A percentile compares a stretch with the other conserved stretches of the same genome.
Conservation (phyloP, 2,329 filamentous ascomycete genomes). For the Fusarium verrucosum region DNA sequence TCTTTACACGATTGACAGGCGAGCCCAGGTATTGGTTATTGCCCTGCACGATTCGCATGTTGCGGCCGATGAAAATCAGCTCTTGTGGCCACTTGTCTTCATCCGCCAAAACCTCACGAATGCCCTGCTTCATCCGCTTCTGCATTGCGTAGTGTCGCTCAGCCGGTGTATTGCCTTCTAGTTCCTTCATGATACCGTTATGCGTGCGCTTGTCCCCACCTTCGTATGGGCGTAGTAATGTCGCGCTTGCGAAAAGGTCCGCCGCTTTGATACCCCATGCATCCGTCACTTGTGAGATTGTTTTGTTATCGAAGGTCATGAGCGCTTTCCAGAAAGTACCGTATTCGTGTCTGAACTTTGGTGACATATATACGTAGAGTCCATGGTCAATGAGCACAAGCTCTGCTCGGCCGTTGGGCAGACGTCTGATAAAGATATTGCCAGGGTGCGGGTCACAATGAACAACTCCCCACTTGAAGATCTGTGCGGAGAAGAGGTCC, state of each 20-base stretch:
- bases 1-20: conserved; percentile 92
- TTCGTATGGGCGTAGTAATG: conserved; percentile 88
- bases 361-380: conserved; percentile 90
- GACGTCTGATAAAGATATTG: conserved; percentile 93
- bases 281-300: conserved; percentile 74
- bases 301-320: conserved; percentile 90
- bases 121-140: conserved; percentile 76
- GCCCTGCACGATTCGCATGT: conserved; percentile 90
- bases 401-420: conserved; percentile 83
- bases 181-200: conserved; percentile 71
- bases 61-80: conserved; percentile 90
- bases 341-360: conserved; percentile 86
- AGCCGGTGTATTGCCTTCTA: conserved; percentile 64
- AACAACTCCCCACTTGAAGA: conserved; percentile 95
- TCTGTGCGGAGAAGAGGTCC: conserved; percentile 95
- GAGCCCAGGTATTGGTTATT: conserved; percentile 92
- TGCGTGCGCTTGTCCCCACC: conserved; percentile 78
- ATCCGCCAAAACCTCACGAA: conserved; percentile 77
- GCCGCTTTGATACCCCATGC: conserved; percentile 89
- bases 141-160: conserved; percentile 93
- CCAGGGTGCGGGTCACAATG: conserved; percentile 98
- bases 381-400: conserved; percentile 97
- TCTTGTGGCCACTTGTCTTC: conserved; percentile 91
- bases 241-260: conserved; percentile 91
- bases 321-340: conserved; percentile 92